Evolutionary conservation across 192 early-diverging fungal species (phyloP).

Genomic region (Powellomyces hirtus): DNA sequence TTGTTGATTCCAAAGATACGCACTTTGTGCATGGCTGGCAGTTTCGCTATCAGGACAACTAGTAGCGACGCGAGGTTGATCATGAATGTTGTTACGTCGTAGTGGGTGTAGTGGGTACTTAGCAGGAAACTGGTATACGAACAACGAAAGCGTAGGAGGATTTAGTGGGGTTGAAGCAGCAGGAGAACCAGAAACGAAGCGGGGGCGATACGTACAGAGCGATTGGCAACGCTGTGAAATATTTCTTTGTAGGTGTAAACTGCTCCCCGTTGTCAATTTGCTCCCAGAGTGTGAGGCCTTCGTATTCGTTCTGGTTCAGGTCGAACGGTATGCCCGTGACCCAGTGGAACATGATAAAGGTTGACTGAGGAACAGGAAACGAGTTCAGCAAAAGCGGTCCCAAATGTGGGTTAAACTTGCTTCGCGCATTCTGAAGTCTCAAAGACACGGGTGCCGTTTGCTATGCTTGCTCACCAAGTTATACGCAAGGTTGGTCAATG

Average conservation of each 20-base stretch:
- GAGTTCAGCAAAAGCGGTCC: neutral
- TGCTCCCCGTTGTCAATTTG: slow-evolving; percentile 98
- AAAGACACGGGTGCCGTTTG: slow-evolving; percentile 5
- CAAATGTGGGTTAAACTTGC: too few relatives aligned
- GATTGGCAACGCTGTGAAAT: slow-evolving; percentile 91
- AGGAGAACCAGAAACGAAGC: neutral
- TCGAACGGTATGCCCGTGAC: slow-evolving; percentile 95
- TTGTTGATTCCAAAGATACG: slow-evolving; percentile 93
- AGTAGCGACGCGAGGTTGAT: slow-evolving; percentile 85
- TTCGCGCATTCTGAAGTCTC: too few relatives aligned
- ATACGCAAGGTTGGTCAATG: slow-evolving; percentile 89
- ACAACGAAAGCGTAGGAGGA: neutral
- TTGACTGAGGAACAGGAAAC: slow-evolving; percentile 55
- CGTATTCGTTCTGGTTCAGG: slow-evolving; percentile 89
- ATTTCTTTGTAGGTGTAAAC: slow-evolving; percentile 98
- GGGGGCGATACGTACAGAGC: slow-evolving; percentile 76
- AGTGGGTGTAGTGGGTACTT: slow-evolving; percentile 95
- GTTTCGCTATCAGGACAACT: slow-evolving; percentile 86
- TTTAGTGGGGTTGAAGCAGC: neutral
- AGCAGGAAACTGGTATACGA: slow-evolving; percentile 72
- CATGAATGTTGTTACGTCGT: slow-evolving; percentile 84
- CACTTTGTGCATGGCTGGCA: slow-evolving; percentile 76
- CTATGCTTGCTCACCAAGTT: slow-evolving; percentile 83
- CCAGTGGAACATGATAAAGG: slow-evolving; percentile 98
- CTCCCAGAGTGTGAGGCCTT: slow-evolving; percentile 95